These are phyloP conservation scores for Mesostigma viride DNA, from an alignment of 139 green algal genomes.

Conservation along the genomic window DNA sequence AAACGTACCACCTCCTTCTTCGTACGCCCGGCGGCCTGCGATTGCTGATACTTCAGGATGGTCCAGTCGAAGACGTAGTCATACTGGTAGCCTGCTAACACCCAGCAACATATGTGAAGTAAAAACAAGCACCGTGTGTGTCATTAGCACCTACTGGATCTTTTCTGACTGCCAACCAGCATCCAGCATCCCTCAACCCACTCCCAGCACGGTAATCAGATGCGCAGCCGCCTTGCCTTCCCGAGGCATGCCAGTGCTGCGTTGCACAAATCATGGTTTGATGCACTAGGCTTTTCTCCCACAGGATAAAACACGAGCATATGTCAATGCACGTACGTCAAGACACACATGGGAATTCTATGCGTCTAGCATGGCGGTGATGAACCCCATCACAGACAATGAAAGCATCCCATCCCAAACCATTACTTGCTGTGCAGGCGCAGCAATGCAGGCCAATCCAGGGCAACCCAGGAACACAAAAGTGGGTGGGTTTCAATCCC, in stretches of 20 bases:
- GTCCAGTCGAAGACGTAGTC: constrained; percentile 99
- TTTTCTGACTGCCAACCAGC: background rate
- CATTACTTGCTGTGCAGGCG: no score
- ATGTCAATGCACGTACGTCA: no score
- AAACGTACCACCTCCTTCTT: background rate
- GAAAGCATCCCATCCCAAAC: no score
- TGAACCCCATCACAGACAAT: no score
- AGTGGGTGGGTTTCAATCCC: no score
- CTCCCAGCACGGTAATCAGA: background rate
- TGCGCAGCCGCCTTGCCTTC: background rate
- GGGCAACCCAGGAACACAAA: no score
- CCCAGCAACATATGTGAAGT: background rate
- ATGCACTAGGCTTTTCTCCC: no score
- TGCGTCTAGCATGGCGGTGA: no score
- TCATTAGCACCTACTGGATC: background rate
- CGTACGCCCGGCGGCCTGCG: constrained; percentile 20
- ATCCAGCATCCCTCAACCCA: background rate
- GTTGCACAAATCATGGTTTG: background rate
- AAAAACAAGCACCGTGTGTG: background rate
- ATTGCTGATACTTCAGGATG: constrained; percentile 77
- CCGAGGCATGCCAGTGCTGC: background rate
- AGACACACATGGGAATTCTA: no score
- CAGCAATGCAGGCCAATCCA: no score
- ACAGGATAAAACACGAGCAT: no score
- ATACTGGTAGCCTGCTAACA: constrained; percentile 80